Evolutionary conservation across 495 filamentous ascomycete species (phyloP).

Genomic region (Oleoguttula mirabilis): DNA sequence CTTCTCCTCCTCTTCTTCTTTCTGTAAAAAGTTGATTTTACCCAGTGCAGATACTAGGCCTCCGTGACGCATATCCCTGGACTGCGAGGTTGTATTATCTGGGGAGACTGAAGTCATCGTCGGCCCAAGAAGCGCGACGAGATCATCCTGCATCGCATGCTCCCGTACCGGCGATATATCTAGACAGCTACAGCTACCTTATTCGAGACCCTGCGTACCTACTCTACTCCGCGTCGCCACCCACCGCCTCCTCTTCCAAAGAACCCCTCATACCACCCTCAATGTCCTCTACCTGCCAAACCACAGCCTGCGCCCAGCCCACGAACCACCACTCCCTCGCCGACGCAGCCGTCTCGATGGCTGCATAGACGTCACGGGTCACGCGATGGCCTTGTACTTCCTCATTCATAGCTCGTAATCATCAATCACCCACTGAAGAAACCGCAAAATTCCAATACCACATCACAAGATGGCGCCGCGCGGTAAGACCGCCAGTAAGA

Average conservation of each 20-base stretch:
- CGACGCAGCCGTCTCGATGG: constrained; percentile 22
- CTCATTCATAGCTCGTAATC: constrained; percentile 1
- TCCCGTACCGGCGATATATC: too few species aligned
- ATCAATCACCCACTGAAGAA: neutral
- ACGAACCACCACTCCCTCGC: constrained; percentile 19
- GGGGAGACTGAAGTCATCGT: constrained; percentile 47
- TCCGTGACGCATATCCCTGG: constrained; percentile 36
- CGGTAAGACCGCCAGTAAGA: neutral
- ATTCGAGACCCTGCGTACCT: too few species aligned
- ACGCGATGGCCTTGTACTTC: constrained; percentile 9
- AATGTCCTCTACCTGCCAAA: too few species aligned
- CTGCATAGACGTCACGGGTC: constrained; percentile 22
- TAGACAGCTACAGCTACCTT: too few species aligned
- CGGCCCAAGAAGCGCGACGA: constrained; percentile 50
- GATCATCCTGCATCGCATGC: too few species aligned
- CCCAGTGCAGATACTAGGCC: constrained; percentile 33
- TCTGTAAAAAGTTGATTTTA: constrained; percentile 14
- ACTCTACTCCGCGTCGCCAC: too few species aligned
- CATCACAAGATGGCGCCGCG: constrained; percentile 4
- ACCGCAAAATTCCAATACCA: too few species aligned
- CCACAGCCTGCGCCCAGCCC: neutral
- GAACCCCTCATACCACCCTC: too few species aligned
- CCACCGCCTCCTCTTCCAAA: too few species aligned
- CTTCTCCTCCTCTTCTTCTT: constrained; percentile 3
- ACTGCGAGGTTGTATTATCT: constrained; percentile 53